Evolutionary conservation across 23 red algal genomes (phyloP).

Genomic region (Gracilaria vermiculophylla): DNA sequence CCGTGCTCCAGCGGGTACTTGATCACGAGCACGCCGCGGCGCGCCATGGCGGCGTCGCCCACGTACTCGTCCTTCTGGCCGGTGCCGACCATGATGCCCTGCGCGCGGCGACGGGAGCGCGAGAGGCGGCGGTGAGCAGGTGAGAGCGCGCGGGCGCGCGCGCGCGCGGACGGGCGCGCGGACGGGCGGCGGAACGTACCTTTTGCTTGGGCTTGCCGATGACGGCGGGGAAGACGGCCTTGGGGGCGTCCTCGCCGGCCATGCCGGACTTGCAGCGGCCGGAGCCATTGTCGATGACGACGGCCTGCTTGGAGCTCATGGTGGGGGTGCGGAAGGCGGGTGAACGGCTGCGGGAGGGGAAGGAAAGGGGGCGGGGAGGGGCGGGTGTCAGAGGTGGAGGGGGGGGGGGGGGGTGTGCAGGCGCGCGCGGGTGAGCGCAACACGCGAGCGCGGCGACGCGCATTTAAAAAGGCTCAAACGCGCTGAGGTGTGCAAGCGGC

Average conservation of each 20-base stretch:
- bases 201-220: constrained; percentile 92
- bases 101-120: background rate
- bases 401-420: background rate
- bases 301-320: constrained; percentile 72
- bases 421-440: background rate
- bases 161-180: background rate
- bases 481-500: too few relatives aligned
- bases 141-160: background rate
- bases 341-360: background rate
- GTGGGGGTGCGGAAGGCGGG: background rate
- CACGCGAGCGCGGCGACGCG: background rate
- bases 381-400: background rate
- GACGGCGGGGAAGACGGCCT: constrained; percentile 94
- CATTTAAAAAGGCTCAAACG: too few relatives aligned
- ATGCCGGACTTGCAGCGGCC: constrained; percentile 94
- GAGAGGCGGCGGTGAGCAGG: too few relatives aligned
- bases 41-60: constrained; percentile 95
- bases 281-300: constrained; percentile 99
- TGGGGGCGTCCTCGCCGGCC: constrained; percentile 96
- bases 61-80: constrained; percentile 98
- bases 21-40: constrained; percentile 91
- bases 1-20: constrained; percentile 99
- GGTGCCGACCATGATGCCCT: constrained; percentile 96
- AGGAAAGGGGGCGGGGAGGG: background rate
- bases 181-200: background rate